Evolutionary conservation across 805 yeast genomes (phyloP).

Genomic region (Lachancea quebecensis): DNA sequence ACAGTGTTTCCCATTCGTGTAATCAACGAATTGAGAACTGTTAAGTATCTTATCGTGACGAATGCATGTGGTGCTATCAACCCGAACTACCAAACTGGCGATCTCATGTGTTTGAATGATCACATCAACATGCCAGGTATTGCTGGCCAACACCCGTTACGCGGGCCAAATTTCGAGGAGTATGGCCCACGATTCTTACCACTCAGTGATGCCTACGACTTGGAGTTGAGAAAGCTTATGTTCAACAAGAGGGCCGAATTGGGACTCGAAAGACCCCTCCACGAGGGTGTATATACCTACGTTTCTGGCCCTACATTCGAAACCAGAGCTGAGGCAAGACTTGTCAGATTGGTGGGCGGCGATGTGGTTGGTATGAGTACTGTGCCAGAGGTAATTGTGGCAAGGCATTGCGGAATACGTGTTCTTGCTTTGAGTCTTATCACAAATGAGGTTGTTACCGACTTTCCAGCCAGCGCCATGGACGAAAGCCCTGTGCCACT

Average conservation of each 20-base stretch:
- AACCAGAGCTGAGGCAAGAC: conserved; percentile 83
- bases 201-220: conserved; percentile 82
- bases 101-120: conserved; percentile 83
- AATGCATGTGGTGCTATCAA: conserved; percentile 95
- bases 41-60: conserved; percentile 65
- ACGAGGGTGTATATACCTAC: conserved; percentile 82
- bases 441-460: conserved; percentile 75
- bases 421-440: conserved; percentile 82
- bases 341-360: conserved; percentile 66
- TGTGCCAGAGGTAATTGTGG: conserved; percentile 91
- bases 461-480: conserved; percentile 59
- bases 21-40: conserved; percentile 51
- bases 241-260: conserved; percentile 47
- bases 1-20: conserved; percentile 84
- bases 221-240: conserved; percentile 57
- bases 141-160: conserved; percentile 78
- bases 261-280: conserved; percentile 47
- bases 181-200: conserved; percentile 88
- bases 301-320: conserved; percentile 95
- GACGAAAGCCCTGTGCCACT: conserved; percentile 47
- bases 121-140: conserved; percentile 90
- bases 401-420: conserved; percentile 77
- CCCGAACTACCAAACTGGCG: conserved; percentile 64
- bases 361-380: conserved; percentile 98
- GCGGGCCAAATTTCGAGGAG: conserved; percentile 75